Conservation (phyloP, 208 protist genomes). For the Crithidia expoeki region DNA sequence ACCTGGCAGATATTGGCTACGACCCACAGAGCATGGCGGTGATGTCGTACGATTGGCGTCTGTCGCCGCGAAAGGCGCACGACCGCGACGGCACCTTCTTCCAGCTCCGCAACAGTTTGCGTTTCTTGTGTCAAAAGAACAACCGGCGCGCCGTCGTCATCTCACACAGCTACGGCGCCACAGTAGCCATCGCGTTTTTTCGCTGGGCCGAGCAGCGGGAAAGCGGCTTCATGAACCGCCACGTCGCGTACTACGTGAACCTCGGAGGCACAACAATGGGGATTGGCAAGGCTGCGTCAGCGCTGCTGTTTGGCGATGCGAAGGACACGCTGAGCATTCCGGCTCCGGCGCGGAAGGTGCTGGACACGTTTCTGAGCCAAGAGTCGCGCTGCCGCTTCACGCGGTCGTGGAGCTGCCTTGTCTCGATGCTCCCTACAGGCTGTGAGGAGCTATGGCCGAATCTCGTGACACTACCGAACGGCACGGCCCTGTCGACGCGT, state of each 20-base stretch:
- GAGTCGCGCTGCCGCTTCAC: conserved; percentile 63
- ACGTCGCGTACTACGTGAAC: conserved; percentile 88
- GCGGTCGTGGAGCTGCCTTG: conserved; percentile 75
- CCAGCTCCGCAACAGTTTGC: conserved; percentile 63
- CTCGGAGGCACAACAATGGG: conserved; percentile 84
- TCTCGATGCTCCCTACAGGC: conserved; percentile 70
- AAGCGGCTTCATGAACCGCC: conserved; percentile 78
- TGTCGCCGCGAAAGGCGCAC: conserved; percentile 74
- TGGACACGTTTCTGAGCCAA: conserved; percentile 84
- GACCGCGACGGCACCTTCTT: conserved; percentile 88
- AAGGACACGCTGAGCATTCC: conserved; percentile 85
- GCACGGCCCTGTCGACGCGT: conserved; percentile 42
- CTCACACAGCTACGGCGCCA: conserved; percentile 90
- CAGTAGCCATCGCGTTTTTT: conserved; percentile 85
- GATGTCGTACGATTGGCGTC: conserved; percentile 92
- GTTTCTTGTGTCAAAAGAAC: conserved; percentile 82
- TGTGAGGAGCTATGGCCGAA: conserved; percentile 61
- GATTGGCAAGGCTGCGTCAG: conserved; percentile 78
- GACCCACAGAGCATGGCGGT: conserved; percentile 90
- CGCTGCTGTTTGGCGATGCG: conserved; percentile 86
- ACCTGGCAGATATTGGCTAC: conserved; percentile 94
- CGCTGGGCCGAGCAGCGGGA: conserved; percentile 83
- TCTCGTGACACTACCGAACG: conserved; percentile 58
- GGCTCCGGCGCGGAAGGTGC: conserved; percentile 48
- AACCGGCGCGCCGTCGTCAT: conserved; percentile 72